Evolutionary conservation across 495 filamentous ascomycete genomes (phyloP), one percentile per base, ranked within the genome.

Genomic region (Zalerion maritima): DNA sequence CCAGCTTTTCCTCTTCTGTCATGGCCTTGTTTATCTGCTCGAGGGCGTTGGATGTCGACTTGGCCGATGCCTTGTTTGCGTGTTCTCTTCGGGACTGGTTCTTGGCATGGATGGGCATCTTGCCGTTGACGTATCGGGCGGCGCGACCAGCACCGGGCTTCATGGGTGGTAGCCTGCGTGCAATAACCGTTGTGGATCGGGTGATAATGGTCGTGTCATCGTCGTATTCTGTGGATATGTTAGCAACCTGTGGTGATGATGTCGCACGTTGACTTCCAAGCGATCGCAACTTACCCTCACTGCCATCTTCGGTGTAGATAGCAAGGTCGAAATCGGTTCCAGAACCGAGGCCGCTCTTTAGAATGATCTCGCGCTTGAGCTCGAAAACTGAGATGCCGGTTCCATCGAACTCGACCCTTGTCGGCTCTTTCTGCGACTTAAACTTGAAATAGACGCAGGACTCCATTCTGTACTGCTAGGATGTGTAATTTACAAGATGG

Each of bases 361-460:
- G 69, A 57, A 99, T 99, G 49, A 99, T 99, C 55, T 94, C 86
- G 57, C 87, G 74, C 57, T 99, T 99, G 48, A 96, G 58, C 54
- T 96, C 89, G 60, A 94, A 99, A 43, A 96, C 89, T 32, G 89
- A 92, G 38, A 99, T 94, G 58, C 82, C 82, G 44, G 89, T 94
- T 47, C 89, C 89, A 60, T 99, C 89, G 60, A 99, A 99, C 43
- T 82, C 78, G 36, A 99, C 81, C 49, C 85, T 68, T 14, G 82
- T 78, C 32, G 87, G 81, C 52, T 96, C 91, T 58, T 87, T 93
- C 52, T 89, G 82, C 35, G 87, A 94, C 67, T 94, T 96, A 79
- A 96, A 99, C 62, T 92, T 93, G 79, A 93, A 96, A 62, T 93
- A 94, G 52, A 99, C 86, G 38, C 85, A 94, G 32, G 91, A 94